These are phyloP conservation scores for Penicillium subrubescens DNA, from an alignment of 495 filamentous ascomycete genomes.

Conservation along the genomic window DNA sequence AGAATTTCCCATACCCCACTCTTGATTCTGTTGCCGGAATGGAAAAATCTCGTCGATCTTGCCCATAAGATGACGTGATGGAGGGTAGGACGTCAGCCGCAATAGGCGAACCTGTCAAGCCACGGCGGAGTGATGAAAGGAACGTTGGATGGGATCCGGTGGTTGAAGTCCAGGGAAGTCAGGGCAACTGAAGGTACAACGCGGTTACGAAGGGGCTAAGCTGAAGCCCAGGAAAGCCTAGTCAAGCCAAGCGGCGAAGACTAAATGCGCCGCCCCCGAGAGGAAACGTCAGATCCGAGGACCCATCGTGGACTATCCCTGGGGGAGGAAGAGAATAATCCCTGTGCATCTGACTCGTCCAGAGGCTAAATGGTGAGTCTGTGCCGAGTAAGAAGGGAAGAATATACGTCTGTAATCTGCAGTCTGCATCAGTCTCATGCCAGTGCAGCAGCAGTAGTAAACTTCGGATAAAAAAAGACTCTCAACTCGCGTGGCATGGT, in stretches of 20 bases:
- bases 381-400: not conserved
- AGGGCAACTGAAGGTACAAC: not conserved
- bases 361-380: not conserved
- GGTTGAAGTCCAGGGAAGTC: not conserved
- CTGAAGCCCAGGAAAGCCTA: not conserved
- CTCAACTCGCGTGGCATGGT: not conserved
- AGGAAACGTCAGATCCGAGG: not conserved
- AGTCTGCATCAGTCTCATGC: not conserved
- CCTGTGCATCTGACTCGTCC: not conserved
- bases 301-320: not conserved
- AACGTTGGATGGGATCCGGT: not conserved
- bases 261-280: not conserved
- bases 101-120: not conserved
- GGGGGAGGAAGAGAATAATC: not conserved
- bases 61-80: conserved; percentile 7
- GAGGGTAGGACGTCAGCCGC: conserved; percentile 1
- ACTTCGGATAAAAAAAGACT: not conserved
- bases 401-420: not conserved
- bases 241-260: conserved; percentile 1
- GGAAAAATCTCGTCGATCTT: conserved; percentile 4
- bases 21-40: not conserved
- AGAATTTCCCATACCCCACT: not conserved
- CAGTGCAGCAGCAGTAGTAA: not conserved
- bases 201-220: not conserved
- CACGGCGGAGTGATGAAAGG: not conserved